Evolutionary conservation across 352 stramenopile genomes (phyloP), one percentile per base, ranked within the genome.

Genomic region (Globisporangium cystogenes): DNA sequence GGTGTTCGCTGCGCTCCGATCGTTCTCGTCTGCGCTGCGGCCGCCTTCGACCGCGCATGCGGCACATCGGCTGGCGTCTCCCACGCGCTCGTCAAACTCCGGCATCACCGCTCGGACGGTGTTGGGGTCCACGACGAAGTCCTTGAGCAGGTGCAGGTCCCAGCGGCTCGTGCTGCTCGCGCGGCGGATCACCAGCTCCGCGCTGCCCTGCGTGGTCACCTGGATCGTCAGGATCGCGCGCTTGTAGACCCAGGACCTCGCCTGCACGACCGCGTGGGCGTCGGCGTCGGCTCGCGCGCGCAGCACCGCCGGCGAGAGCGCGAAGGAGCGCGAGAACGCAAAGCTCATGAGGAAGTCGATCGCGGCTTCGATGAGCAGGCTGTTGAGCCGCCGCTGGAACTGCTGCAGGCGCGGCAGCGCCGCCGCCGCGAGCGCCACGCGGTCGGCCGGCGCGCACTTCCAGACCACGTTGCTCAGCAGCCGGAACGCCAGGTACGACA

Each of bases 281-380:
- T 37, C 23, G 27, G 56, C 58, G 12, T 56, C 51, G 8, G 55
- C 44, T 27, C 20, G 27, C 29, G 54, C 36, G 53, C 39, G 70
- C 42, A 51, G 58, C 1, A 79, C 45, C 1, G 77, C 65, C 29
- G 80, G 66, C 11, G 80, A 65, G 12, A 57, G 47, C 10, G 78
- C 21, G 29, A 67, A 57, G 15, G 80, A 85, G 21, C 69, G 67
- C 6, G 76, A 83, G 33, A 86, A 71, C 21, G 79, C 77, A 59
- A 82, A 86, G 50, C 67, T 87, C 75, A 89, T 82, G 21, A 94
- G 59, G 42, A 90, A 91, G 46, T 94, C 84, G 10, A 94, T 70
- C 15, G 79, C 79, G 7, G 74, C 65, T 51, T 94, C 79, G 7
- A 74, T 57, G 23, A 94, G 51, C 48, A 82, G 49, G 35, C 57